Evolutionary conservation across 1,139 yeast genomes (phyloP).

Genomic region (Magnusiomyces starmeri): DNA sequence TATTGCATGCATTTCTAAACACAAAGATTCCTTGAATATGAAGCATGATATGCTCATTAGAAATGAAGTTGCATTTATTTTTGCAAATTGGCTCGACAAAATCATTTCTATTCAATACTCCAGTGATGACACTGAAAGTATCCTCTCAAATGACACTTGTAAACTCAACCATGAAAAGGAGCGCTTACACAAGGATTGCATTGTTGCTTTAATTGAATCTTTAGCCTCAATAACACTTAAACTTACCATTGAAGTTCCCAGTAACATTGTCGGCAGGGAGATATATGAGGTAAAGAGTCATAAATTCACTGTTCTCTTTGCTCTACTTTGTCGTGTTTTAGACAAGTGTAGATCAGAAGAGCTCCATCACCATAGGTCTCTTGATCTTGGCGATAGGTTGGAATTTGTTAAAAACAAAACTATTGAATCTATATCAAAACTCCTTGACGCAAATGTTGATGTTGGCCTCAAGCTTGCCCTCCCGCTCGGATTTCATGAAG

Average conservation of each 20-base stretch:
- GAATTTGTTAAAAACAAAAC: slow-evolving; percentile 55
- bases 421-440: slow-evolving; percentile 59
- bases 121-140: slow-evolving; percentile 12
- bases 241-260: slow-evolving; percentile 33
- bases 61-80: slow-evolving; percentile 52
- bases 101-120: slow-evolving; percentile 9
- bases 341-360: slow-evolving; percentile 45
- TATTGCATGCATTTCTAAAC: slow-evolving; percentile 45
- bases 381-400: slow-evolving; percentile 38
- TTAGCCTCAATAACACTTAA: slow-evolving; percentile 23
- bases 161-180: slow-evolving; percentile 21
- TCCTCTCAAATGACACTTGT: slow-evolving; percentile 6
- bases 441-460: slow-evolving; percentile 66
- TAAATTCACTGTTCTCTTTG: slow-evolving; percentile 65
- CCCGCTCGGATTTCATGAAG: slow-evolving; percentile 71
- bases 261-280: slow-evolving; percentile 41
- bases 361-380: slow-evolving; percentile 12
- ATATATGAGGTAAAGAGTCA: slow-evolving; percentile 52
- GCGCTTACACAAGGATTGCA: slow-evolving; percentile 22
- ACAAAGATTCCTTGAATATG: slow-evolving; percentile 26
- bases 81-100: slow-evolving; percentile 58
- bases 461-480: slow-evolving; percentile 71
- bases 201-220: slow-evolving; percentile 25
- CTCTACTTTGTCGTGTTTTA: slow-evolving; percentile 60
- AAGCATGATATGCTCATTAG: slow-evolving; percentile 54